Evolutionary conservation across 176 grass and related monocot genomes (phyloP), one percentile per base, ranked within the genome.

Genomic region (Musa troglodytarum): DNA sequence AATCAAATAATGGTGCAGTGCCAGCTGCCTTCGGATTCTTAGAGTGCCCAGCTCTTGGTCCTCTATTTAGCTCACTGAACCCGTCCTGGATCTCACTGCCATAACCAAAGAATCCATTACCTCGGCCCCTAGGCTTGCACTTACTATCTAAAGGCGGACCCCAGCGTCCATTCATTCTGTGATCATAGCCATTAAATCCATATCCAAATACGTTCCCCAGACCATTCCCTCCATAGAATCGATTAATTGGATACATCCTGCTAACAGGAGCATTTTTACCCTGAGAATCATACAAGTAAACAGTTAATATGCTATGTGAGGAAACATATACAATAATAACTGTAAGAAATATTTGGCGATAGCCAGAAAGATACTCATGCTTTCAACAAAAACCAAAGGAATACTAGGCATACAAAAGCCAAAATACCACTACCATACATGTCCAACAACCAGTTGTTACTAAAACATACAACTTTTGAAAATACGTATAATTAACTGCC

Each of bases 31-130:
- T 92, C 62, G 86, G 90, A 81, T 85, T 83, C 64, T 81, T 90
- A 55, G 88, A 93, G 76, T 80, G 86, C 66, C 93, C 88, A 68
- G 90, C 89, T 63, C 93, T 90, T 78, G 90, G 93, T 56, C 87
- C 93, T 82, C 87, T 92, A 79, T 97, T 97, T 50, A 93, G 77
- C 80, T 93, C 93, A 9, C 81, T 86, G 66, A 97, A 97, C 17
- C 90, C 87, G 81, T 90, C 90, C 77, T 88, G 85, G 64, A 83
- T 97, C 76, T 87, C 90, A 88, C 84, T 82, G 4, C 34, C 34
- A 43, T 43, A 43, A 49, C 81, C 80, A 63, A 90, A 97, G 77
- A 81, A 63, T 76, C 79, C 64, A 70, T 68, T 67, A 19, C 85
- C 82, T 79, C 79, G 87, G 13, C 81, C 77, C 69, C 89, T 86